A percentile compares a stretch with the other conserved stretches of the same genome.
Conservation (phyloP, 129 eudicot genomes). For the Pittosporum tobira region DNA sequence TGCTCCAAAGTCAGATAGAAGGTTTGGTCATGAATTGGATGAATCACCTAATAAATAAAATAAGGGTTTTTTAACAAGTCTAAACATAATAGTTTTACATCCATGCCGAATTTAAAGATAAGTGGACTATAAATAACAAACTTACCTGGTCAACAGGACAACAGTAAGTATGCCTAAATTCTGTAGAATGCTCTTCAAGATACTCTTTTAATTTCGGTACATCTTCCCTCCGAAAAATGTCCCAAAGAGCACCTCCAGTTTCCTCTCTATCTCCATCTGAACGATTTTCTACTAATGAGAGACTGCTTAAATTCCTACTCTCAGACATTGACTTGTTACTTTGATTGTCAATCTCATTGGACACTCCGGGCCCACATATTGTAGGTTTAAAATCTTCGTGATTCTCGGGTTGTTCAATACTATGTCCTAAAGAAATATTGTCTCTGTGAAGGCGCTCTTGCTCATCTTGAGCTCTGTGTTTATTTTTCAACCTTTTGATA, state of each 20-base stretch:
- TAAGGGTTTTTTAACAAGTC: neutral
- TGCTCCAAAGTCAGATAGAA: conserved; percentile 72
- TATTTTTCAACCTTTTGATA: conserved; percentile 44
- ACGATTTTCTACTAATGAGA: conserved; percentile 4
- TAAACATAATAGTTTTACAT: neutral
- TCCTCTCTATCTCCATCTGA: conserved; percentile 18
- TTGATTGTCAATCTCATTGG: conserved; percentile 10
- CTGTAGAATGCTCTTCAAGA: conserved; percentile 44
- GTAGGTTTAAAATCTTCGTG: neutral
- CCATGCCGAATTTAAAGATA: neutral
- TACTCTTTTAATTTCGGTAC: conserved; percentile 59
- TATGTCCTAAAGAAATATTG: conserved; percentile 2
- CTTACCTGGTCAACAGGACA: conserved; percentile 76
- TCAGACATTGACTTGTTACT: neutral
- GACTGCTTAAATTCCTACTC: conserved; percentile 8
- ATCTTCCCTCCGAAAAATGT: conserved; percentile 82
- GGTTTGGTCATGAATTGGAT: conserved; percentile 86
- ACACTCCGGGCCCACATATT: conserved; percentile 5
- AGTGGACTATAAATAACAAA: neutral
- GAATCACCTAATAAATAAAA: conserved; percentile 46
- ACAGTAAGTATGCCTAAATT: conserved; percentile 71
- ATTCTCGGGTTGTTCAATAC: conserved; percentile 2
- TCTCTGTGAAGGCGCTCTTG: conserved; percentile 23
- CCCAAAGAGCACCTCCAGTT: conserved; percentile 82
- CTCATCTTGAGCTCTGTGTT: conserved; percentile 72